Percentiles rank a stretch among this genome's conserved stretches.
Conservation (phyloP, 78 protist species). For the Mastigamoeba balamuthi region DNA sequence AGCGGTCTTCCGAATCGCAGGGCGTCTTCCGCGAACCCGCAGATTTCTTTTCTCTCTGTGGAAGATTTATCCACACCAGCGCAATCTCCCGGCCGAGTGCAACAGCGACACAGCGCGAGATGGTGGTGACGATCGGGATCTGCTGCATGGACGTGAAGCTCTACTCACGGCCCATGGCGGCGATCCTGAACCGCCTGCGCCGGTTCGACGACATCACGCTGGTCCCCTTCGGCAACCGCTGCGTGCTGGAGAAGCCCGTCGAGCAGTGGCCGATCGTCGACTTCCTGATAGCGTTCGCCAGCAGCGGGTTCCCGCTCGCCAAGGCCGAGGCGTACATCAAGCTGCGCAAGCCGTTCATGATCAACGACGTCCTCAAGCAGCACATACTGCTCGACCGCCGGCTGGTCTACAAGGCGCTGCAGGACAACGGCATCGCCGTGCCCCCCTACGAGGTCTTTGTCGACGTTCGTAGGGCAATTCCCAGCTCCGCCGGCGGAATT, state of each 20-base stretch:
- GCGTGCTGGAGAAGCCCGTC: slow-evolving; percentile 15
- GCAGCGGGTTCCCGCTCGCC: slow-evolving; percentile 72
- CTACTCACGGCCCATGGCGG: neutral
- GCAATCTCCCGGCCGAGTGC: too few relatives aligned
- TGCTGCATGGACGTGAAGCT: neutral
- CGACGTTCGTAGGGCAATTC: neutral
- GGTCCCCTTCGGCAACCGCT: neutral
- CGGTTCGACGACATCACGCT: neutral
- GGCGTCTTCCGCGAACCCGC: too few relatives aligned
- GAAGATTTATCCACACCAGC: too few relatives aligned
- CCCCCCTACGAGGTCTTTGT: slow-evolving; percentile 11
- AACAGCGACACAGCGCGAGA: too few relatives aligned
- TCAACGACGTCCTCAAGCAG: slow-evolving; percentile 70
- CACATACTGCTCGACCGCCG: slow-evolving; percentile 23
- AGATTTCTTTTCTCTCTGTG: too few relatives aligned
- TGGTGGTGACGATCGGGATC: neutral
- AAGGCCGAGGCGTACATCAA: slow-evolving; percentile 40
- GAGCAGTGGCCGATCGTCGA: slow-evolving; percentile 74
- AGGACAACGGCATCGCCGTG: slow-evolving; percentile 38
- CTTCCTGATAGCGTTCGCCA: slow-evolving; percentile 56
- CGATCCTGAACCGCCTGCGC: neutral
- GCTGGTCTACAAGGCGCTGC: slow-evolving; percentile 29
- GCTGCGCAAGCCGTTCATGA: slow-evolving; percentile 32
- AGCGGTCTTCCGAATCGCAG: too few relatives aligned
- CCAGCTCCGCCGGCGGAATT: neutral